phyloP scores from a whole-genome alignment of 305 asterid species.

The Solanum hybrid region DNA sequence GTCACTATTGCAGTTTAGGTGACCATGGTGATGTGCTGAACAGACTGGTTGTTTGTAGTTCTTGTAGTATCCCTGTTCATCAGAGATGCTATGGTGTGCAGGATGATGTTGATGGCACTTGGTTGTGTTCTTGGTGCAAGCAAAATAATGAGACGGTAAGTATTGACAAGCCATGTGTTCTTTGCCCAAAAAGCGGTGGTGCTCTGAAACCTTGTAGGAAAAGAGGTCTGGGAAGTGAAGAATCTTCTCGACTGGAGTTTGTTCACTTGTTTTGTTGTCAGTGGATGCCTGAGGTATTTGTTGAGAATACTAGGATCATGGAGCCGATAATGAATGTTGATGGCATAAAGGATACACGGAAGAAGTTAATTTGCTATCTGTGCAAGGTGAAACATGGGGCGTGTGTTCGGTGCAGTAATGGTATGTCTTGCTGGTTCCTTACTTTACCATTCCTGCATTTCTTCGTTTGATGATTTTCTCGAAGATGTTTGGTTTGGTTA shows the following conservation, averaged over 20 bases:
- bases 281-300: conserved; percentile 91
- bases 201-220: conserved; percentile 72
- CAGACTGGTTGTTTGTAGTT: conserved; percentile 58
- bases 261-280: conserved; percentile 95
- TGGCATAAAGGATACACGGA: conserved; percentile 60
- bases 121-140: conserved; percentile 95
- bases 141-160: conserved; percentile 29
- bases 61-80: conserved; percentile 80
- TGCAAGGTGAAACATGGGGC: conserved; percentile 98
- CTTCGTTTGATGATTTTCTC: conserved; percentile 32
- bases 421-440: conserved; percentile 65
- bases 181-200: conserved; percentile 85
- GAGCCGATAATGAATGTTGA: conserved; percentile 75
- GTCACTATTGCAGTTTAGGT: conserved; percentile 82
- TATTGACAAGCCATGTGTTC: conserved; percentile 57
- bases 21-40: conserved; percentile 59
- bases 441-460: conserved; percentile 29
- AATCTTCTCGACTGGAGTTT: conserved; percentile 33
- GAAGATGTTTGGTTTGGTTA: conserved; percentile 16
- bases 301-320: conserved; percentile 78
- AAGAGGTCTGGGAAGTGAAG: conserved; percentile 32
- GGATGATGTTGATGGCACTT: conserved; percentile 59
- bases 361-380: conserved; percentile 67
- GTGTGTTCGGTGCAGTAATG: conserved; percentile 95
- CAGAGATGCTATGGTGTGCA: conserved; percentile 93